Evolutionary conservation across 768 basidiomycete species (phyloP).

Genomic region (Fomitopsis serialis): DNA sequence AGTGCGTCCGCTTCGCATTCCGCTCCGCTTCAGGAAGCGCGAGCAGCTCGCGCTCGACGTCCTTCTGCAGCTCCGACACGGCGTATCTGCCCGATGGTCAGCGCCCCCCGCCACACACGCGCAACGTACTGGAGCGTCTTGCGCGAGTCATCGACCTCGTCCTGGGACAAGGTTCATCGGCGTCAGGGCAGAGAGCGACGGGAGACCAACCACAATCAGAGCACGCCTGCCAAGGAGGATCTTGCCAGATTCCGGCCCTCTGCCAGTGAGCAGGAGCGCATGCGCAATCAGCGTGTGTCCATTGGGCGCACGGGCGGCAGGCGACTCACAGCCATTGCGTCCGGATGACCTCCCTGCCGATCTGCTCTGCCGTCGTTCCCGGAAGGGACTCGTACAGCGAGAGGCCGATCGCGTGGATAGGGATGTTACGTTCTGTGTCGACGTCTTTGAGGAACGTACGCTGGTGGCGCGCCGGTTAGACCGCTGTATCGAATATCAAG

Average conservation of each 20-base stretch:
- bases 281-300: background rate
- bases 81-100: conserved; percentile 60
- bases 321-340: conserved; percentile 90
- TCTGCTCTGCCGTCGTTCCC: conserved; percentile 64
- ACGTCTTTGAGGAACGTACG: conserved; percentile 80
- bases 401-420: conserved; percentile 94
- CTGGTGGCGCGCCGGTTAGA: conserved; percentile 27
- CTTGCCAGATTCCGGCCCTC: conserved; percentile 62
- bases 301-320: background rate
- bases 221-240: conserved; percentile 74
- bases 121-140: conserved; percentile 75
- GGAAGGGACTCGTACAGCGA: conserved; percentile 91
- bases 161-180: conserved; percentile 38
- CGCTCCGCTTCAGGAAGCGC: conserved; percentile 67
- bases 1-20: conserved; percentile 64
- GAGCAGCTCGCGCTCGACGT: conserved; percentile 70
- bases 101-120: background rate
- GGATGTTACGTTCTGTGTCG: conserved; percentile 69
- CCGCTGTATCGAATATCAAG: background rate
- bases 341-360: conserved; percentile 81
- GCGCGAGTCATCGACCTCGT: conserved; percentile 85
- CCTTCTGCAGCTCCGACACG: conserved; percentile 81
- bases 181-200: background rate
- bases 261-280: conserved; percentile 17
- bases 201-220: conserved; percentile 68